A percentile compares a stretch with the other conserved stretches of the same genome.
Conservation (phyloP, 2,329 filamentous ascomycete species). For the Endothia cerciana region DNA sequence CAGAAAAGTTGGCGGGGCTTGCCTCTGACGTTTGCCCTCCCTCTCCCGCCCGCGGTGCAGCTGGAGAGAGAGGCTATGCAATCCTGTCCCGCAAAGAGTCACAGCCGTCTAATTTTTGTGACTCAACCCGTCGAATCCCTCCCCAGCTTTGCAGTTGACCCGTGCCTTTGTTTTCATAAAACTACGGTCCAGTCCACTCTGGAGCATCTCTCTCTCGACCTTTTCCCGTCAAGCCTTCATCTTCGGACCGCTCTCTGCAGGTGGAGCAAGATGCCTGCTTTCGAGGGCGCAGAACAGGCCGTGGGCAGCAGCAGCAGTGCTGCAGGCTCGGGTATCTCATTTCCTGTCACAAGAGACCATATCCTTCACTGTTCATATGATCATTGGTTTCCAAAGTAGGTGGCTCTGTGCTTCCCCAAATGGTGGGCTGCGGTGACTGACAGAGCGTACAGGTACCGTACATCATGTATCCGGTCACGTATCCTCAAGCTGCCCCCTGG, state of each 20-base stretch:
- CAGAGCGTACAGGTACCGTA: slow-evolving; percentile 64
- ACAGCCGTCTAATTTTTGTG: slow-evolving; percentile 1
- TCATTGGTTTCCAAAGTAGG: slow-evolving; percentile 80
- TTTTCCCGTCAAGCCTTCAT: neutral
- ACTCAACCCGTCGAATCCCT: slow-evolving; percentile 7
- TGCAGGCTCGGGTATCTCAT: slow-evolving; percentile 55
- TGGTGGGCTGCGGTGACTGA: slow-evolving; percentile 19
- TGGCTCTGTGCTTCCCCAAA: slow-evolving; percentile 4
- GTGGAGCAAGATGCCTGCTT: slow-evolving; percentile 38
- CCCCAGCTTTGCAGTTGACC: neutral
- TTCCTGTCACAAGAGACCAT: slow-evolving; percentile 82
- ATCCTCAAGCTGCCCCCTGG: slow-evolving; percentile 75
- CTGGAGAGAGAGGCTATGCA: neutral
- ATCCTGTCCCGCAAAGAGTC: neutral
- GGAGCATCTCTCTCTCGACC: neutral
- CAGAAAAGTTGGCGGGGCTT: slow-evolving; percentile 25
- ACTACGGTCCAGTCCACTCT: neutral
- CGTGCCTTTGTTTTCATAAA: neutral
- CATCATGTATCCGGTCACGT: slow-evolving; percentile 81
- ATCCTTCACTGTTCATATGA: slow-evolving; percentile 96
- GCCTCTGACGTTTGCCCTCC: slow-evolving; percentile 18
- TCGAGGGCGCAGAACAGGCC: slow-evolving; percentile 31
- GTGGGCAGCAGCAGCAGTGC: slow-evolving; percentile 30
- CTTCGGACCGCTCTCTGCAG: neutral
- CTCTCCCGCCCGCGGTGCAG: neutral